These are phyloP conservation scores for Ogataea angusta DNA, from an alignment of 805 yeast species.

Conservation along the genomic window DNA sequence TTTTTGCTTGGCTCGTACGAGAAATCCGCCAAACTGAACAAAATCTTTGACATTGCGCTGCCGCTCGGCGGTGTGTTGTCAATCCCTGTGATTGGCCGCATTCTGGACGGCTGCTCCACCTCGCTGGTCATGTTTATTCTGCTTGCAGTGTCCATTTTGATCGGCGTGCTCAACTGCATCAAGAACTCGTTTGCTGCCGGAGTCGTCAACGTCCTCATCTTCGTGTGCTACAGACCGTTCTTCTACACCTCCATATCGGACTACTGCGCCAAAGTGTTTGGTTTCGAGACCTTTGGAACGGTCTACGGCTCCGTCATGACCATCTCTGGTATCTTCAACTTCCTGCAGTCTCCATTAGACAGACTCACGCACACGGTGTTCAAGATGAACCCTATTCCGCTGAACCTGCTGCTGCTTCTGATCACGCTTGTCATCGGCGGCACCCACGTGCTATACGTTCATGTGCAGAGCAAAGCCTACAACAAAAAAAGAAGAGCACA, in stretches of 20 bases:
- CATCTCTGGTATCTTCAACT: constrained; percentile 49
- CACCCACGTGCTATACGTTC: constrained; percentile 39
- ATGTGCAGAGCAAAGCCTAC: constrained; percentile 26
- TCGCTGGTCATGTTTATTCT: constrained; percentile 41
- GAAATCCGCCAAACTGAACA: constrained; percentile 41
- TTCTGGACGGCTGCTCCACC: constrained; percentile 48
- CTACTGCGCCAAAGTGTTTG: constrained; percentile 61
- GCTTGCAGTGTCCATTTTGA: constrained; percentile 38
- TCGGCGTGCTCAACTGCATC: constrained; percentile 49
- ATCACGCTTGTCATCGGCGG: constrained; percentile 45
- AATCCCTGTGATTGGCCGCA: constrained; percentile 51
- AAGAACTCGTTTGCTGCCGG: constrained; percentile 39
- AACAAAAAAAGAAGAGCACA: constrained; percentile 17
- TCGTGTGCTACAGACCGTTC: constrained; percentile 55
- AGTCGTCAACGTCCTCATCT: constrained; percentile 42
- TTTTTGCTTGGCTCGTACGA: constrained; percentile 40
- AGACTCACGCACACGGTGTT: constrained; percentile 48
- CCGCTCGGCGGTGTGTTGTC: constrained; percentile 57
- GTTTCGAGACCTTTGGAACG: constrained; percentile 58
- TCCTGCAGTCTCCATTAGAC: constrained; percentile 46
- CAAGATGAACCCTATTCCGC: constrained; percentile 53
- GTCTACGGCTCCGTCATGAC: constrained; percentile 57
- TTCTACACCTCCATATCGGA: constrained; percentile 57
- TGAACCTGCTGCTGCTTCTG: constrained; percentile 39
- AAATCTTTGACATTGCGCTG: constrained; percentile 49